Conservation (phyloP, 768 basidiomycete genomes). For the Lactarius indigo region DNA sequence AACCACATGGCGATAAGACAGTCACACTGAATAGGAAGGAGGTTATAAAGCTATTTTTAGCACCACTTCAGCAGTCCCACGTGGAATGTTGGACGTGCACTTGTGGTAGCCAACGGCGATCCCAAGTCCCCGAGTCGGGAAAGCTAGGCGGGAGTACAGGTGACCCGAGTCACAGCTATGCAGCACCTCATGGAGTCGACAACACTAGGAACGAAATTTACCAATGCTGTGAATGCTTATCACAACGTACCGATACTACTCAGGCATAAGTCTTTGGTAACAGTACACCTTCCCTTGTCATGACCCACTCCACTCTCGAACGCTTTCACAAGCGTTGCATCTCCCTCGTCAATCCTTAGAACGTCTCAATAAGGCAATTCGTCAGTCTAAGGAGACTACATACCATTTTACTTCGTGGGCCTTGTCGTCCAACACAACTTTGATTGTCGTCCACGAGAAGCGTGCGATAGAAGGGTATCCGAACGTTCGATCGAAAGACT, state of each 20-base stretch:
- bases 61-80: neutral
- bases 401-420: slow-evolving; percentile 84
- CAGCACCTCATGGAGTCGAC: neutral
- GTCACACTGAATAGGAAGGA: neutral
- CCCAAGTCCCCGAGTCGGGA: neutral
- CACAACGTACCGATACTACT: slow-evolving; percentile 66
- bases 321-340: slow-evolving; percentile 69
- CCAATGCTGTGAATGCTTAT: slow-evolving; percentile 18
- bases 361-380: neutral
- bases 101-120: neutral
- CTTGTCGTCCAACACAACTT: slow-evolving; percentile 74
- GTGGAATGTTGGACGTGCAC: neutral
- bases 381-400: neutral
- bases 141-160: neutral
- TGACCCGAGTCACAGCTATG: neutral
- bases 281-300: slow-evolving; percentile 70
- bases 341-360: slow-evolving; percentile 78
- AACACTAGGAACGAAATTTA: neutral
- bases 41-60: neutral
- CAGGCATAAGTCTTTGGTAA: slow-evolving; percentile 73
- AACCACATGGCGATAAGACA: neutral
- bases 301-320: slow-evolving; percentile 66
- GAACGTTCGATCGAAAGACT: slow-evolving; percentile 79
- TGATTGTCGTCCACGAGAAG: slow-evolving; percentile 95
- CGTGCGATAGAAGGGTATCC: slow-evolving; percentile 88